Evolutionary conservation across 768 basidiomycete species (phyloP).

Genomic region (Agaricus blazei): DNA sequence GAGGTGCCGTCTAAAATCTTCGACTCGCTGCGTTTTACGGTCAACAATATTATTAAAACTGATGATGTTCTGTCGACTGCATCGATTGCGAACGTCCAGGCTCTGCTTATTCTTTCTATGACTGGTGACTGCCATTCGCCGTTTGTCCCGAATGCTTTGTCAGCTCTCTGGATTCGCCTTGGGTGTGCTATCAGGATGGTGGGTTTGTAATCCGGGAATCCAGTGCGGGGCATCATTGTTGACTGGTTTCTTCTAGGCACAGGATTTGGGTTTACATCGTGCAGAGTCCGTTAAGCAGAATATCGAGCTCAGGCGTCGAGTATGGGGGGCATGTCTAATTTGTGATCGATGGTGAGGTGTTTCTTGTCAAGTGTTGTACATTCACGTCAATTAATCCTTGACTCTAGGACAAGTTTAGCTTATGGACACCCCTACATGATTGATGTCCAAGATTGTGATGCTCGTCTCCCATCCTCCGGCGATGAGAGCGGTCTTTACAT

Average conservation of each 20-base stretch:
- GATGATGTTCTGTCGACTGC: conserved; percentile 91
- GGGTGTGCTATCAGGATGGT: conserved; percentile 95
- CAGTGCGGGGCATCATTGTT: neutral
- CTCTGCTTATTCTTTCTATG: conserved; percentile 81
- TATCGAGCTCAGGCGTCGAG: conserved; percentile 80
- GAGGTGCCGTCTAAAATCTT: conserved; percentile 85
- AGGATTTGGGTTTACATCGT: conserved; percentile 93
- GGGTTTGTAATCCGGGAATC: conserved; percentile 20
- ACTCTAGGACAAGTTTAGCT: conserved; percentile 71
- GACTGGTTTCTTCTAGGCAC: conserved; percentile 53
- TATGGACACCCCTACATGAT: conserved; percentile 96
- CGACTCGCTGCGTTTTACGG: conserved; percentile 80
- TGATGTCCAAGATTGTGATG: conserved; percentile 94
- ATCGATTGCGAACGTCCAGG: conserved; percentile 82
- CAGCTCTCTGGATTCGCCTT: conserved; percentile 80
- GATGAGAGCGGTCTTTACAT: conserved; percentile 76
- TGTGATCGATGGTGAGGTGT: conserved; percentile 80
- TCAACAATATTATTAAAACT: conserved; percentile 80
- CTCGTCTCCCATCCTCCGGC: conserved; percentile 85
- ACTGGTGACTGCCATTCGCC: conserved; percentile 88
- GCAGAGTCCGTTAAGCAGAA: conserved; percentile 82
- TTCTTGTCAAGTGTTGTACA: neutral
- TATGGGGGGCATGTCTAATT: conserved; percentile 95
- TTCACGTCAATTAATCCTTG: conserved; percentile 7
- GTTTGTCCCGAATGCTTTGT: conserved; percentile 80